phyloP scores from a whole-genome alignment of 306 rosid genomes.

The Vigna angularis region DNA sequence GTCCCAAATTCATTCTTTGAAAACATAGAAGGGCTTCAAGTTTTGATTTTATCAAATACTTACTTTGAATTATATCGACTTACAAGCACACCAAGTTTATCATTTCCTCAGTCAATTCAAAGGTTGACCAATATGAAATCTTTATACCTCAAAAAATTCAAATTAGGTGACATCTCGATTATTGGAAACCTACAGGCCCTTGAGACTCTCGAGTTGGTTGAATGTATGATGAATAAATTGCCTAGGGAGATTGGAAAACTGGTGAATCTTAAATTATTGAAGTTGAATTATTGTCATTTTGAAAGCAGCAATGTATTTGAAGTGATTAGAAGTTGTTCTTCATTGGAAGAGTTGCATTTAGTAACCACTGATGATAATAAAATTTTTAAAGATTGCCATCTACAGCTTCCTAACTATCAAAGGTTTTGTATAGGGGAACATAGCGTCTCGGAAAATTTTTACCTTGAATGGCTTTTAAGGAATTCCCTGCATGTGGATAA shows the following conservation, averaged over 20 bases:
- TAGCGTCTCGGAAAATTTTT: no score
- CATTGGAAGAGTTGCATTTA: constrained; percentile 37
- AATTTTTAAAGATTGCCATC: no score
- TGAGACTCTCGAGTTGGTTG: background rate
- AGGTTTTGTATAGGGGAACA: background rate
- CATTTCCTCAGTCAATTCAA: background rate
- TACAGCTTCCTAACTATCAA: background rate
- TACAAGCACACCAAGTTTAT: no score
- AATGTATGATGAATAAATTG: background rate
- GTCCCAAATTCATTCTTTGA: background rate
- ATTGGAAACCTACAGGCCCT: background rate
- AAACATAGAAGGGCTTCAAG: background rate
- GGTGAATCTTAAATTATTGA: constrained; percentile 9
- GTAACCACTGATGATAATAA: no score
- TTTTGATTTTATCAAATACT: background rate
- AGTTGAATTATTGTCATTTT: rapidly evolving
- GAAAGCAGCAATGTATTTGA: background rate
- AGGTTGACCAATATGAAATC: background rate
- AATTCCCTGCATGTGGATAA: background rate
- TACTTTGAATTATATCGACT: no score
- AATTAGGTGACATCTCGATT: constrained; percentile 23
- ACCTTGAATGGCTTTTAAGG: background rate
- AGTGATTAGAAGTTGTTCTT: background rate
- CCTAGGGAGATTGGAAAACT: background rate
- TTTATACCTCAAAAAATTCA: rapidly evolving